Evolutionary conservation across 1,284 basidiomycete genomes (phyloP).

Genomic region (Malassezia obtusa): DNA sequence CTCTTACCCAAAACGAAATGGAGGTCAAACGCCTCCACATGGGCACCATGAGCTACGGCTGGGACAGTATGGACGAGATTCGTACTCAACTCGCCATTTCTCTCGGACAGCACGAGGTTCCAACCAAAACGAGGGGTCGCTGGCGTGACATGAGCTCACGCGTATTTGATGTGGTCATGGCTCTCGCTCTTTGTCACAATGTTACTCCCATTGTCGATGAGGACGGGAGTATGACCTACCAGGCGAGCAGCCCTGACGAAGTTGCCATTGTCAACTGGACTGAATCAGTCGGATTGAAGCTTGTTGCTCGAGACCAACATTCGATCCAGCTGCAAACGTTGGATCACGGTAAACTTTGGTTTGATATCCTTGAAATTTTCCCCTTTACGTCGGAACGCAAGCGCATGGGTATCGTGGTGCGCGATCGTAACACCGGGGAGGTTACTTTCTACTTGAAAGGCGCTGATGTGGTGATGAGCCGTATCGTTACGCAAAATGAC

Average conservation of each 20-base stretch:
- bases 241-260: conserved; percentile 96
- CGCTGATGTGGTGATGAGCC: conserved; percentile 91
- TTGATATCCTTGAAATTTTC: conserved; percentile 85
- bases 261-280: conserved; percentile 99
- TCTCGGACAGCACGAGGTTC: conserved; percentile 50
- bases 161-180: conserved; percentile 85
- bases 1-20: conserved; percentile 97
- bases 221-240: conserved; percentile 86
- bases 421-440: conserved; percentile 64
- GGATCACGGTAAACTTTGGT: conserved; percentile 53
- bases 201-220: conserved; percentile 91
- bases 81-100: conserved; percentile 72
- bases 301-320: conserved; percentile 77
- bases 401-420: conserved; percentile 94
- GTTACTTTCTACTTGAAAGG: conserved; percentile 91
- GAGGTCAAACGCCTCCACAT: conserved; percentile 97
- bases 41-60: conserved; percentile 94
- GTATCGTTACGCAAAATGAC: conserved; percentile 89
- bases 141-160: conserved; percentile 87
- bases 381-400: conserved; percentile 96
- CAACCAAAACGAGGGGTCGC: conserved; percentile 50
- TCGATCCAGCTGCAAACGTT: conserved; percentile 55
- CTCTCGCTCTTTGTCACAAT: conserved; percentile 91
- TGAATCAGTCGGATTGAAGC: conserved; percentile 78
- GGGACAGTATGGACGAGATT: conserved; percentile 96